Conservation (phyloP, 306 rosid species). For the barrel medic (Medicago truncatula) region DNA sequence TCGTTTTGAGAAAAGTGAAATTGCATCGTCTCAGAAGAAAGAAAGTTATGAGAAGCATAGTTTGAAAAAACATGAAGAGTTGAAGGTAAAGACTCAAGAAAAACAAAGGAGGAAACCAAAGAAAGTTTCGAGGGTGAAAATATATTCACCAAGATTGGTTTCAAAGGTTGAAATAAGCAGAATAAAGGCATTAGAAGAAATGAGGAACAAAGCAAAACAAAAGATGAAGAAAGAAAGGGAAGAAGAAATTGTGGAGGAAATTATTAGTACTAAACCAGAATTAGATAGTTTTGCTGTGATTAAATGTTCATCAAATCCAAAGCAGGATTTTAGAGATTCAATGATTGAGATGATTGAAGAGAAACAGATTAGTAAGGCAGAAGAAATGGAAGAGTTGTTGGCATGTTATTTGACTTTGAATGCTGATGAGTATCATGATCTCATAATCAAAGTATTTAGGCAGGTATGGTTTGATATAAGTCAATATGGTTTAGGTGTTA, state of each 20-base stretch:
- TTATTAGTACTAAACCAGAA: conserved; percentile 26
- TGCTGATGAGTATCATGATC: conserved; percentile 81
- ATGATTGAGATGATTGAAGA: conserved; percentile 91
- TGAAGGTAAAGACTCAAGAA: conserved; percentile 53
- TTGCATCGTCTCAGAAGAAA: conserved; percentile 27
- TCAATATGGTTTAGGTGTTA: conserved; percentile 49
- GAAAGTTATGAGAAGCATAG: background rate
- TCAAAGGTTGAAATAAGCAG: conserved; percentile 72
- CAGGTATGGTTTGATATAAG: conserved; percentile 86
- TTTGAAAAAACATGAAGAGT: conserved; percentile 51
- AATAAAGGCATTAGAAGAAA: conserved; percentile 74
- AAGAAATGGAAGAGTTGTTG: conserved; percentile 84
- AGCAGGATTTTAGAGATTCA: conserved; percentile 89
- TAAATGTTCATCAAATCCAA: conserved; percentile 74
- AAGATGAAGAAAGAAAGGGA: conserved; percentile 58
- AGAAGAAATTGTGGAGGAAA: conserved; percentile 40
- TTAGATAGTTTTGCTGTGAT: conserved; percentile 82
- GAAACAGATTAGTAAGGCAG: conserved; percentile 60
- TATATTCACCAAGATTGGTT: conserved; percentile 70
- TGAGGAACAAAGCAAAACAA: conserved; percentile 63
- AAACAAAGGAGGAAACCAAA: conserved; percentile 59
- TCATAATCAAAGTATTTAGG: conserved; percentile 83
- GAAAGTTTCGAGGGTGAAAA: conserved; percentile 54
- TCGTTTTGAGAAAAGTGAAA: conserved; percentile 36
- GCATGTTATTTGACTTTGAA: conserved; percentile 88